A percentile compares a stretch with the other conserved stretches of the same genome.
phyloP scores from a whole-genome alignment of 495 filamentous ascomycete species.

The Neurospora sp. region DNA sequence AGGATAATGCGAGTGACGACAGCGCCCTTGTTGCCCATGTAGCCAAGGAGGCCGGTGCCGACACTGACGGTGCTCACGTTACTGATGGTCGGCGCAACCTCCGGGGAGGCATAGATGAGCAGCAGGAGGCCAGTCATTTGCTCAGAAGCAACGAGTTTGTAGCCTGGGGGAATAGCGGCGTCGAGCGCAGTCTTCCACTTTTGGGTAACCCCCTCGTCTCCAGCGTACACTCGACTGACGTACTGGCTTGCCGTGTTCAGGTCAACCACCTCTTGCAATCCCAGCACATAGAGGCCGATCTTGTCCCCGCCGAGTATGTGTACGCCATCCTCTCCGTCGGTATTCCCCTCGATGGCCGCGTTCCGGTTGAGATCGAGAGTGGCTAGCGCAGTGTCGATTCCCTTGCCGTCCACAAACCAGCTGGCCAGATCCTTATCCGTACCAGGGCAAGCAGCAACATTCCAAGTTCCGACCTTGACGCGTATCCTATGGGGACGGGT shows the following conservation, averaged over 20 bases:
- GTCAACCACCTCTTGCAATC: conserved; percentile 87
- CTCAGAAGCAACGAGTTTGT: conserved; percentile 63
- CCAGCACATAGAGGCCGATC: conserved; percentile 80
- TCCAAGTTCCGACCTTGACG: conserved; percentile 90
- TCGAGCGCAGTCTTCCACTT: conserved; percentile 71
- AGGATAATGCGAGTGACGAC: conserved; percentile 72
- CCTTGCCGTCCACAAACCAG: conserved; percentile 77
- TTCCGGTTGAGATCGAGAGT: conserved; percentile 35
- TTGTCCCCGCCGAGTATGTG: conserved; percentile 42
- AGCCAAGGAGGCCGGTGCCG: conserved; percentile 81
- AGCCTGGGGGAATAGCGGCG: conserved; percentile 63
- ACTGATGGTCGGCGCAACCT: conserved; percentile 56
- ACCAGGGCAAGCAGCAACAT: conserved; percentile 72
- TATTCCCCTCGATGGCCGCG: conserved; percentile 8
- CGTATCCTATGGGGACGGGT: conserved; percentile 55
- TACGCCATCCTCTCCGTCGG: conserved; percentile 18
- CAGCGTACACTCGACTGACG: conserved; percentile 51
- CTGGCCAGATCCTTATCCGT: conserved; percentile 76
- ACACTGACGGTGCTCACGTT: conserved; percentile 68
- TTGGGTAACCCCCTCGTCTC: conserved; percentile 53
- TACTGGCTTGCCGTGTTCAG: conserved; percentile 53
- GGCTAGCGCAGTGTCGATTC: conserved; percentile 49
- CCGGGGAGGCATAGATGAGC: conserved; percentile 75
- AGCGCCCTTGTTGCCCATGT: conserved; percentile 93
- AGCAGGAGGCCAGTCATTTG: conserved; percentile 80